These are phyloP conservation scores for Nadsonia starkeyi-henricii DNA, from an alignment of 1,139 yeast species.

Conservation along the genomic window DNA sequence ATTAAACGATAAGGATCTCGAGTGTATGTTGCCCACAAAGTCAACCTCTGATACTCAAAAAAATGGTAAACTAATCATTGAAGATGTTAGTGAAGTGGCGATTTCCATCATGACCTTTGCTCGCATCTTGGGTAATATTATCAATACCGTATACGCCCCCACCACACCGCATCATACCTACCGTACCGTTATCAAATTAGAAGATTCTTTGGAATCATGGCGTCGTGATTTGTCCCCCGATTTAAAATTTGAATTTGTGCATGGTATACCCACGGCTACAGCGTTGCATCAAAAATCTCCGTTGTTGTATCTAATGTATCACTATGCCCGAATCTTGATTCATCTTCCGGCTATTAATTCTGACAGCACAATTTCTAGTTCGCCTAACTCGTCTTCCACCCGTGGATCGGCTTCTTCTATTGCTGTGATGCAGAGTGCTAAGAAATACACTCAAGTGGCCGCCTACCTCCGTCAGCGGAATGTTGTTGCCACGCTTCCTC, in stretches of 20 bases:
- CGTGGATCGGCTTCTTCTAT: constrained; percentile 36
- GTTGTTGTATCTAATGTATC: constrained; percentile 50
- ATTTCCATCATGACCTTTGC: constrained; percentile 40
- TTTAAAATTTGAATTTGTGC: constrained; percentile 49
- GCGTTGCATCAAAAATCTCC: constrained; percentile 40
- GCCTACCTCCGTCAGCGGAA: constrained; percentile 33
- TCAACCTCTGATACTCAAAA: constrained; percentile 5
- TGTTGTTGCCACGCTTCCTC: constrained; percentile 42
- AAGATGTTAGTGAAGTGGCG: constrained; percentile 13
- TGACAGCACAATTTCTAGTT: background rate
- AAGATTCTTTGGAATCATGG: constrained; percentile 69
- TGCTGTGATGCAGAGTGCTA: constrained; percentile 63
- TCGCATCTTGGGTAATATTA: constrained; percentile 56
- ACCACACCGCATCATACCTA: constrained; percentile 28
- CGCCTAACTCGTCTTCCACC: constrained; percentile 4
- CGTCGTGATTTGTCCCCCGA: constrained; percentile 51
- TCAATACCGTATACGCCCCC: constrained; percentile 40
- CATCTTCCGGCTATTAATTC: constrained; percentile 53
- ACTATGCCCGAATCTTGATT: constrained; percentile 66
- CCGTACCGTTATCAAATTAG: constrained; percentile 33
- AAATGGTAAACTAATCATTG: constrained; percentile 1
- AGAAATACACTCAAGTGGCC: constrained; percentile 47
- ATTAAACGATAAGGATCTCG: constrained; percentile 66
- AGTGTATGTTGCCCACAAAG: constrained; percentile 66
- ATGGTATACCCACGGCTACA: constrained; percentile 39